Evolutionary conservation across 139 green algal species (phyloP).

Genomic region (Picochlorum sp.): DNA sequence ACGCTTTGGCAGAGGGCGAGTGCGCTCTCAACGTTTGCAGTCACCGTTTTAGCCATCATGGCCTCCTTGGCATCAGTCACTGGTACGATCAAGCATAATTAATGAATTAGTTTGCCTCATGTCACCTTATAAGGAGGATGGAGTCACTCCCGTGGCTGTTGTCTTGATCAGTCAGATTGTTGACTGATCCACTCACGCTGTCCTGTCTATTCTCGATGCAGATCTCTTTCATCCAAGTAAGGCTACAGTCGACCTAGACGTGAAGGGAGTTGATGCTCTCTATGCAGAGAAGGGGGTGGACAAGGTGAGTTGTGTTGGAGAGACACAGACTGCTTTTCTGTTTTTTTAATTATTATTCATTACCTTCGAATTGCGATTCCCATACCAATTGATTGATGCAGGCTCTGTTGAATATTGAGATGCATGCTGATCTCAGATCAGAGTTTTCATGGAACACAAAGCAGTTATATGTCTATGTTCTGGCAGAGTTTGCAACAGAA

Average conservation of each 20-base stretch:
- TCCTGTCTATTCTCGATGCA: not conserved
- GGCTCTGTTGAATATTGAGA: conserved; percentile 48
- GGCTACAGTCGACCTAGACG: not conserved
- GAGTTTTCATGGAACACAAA: conserved; percentile 85
- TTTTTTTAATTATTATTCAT: not conserved
- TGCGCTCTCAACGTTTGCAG: conserved; percentile 17
- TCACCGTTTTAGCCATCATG: conserved; percentile 18
- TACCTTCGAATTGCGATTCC: no score
- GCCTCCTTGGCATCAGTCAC: conserved; percentile 11
- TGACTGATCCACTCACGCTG: not conserved
- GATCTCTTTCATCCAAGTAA: not conserved
- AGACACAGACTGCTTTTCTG: no score
- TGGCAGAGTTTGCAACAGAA: conserved; percentile 40
- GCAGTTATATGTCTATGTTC: conserved; percentile 70
- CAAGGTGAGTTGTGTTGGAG: not conserved
- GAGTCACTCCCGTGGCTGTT: no score
- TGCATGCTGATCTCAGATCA: conserved; percentile 57
- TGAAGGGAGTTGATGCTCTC: no score
- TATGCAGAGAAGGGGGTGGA: not conserved
- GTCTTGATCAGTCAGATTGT: no score
- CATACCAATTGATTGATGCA: conserved; percentile 18
- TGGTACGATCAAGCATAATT: conserved; percentile 8
- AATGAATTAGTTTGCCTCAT: no score
- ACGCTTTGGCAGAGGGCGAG: conserved; percentile 9
- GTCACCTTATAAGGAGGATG: no score